Evolutionary conservation across 164 flowering plant genomes (phyloP), one percentile per base, ranked within the genome.

Genomic region (Vitis amurensis): DNA sequence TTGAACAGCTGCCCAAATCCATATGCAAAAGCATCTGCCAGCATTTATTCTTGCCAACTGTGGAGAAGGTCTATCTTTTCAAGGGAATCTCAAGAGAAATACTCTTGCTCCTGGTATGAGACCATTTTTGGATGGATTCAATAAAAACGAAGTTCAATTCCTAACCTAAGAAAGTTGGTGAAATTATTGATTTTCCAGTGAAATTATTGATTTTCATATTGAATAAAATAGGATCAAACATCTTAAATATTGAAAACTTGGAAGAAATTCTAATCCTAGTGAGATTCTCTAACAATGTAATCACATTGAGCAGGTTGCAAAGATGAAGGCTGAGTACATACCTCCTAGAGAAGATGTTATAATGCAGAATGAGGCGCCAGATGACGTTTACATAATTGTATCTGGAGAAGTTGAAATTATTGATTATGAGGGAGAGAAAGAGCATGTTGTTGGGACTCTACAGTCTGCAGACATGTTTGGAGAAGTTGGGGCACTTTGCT

Each of bases 341-440:
- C 98, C 97, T 5, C 98, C 99, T 8, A 84, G 86, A 75, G 99
- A 89, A 76, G 99, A 94, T 76, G 89, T 94, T 0, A 81, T 91
- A 57, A 72, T 91, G 84, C 95, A 92, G 61, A 92, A 90, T 49
- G 97, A 92, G 69, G 79, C 91, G 6, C 89, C 97, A 0, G 93
- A 87, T 8, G 97, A 94, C 68, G 84, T 91, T 8, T 92, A 94
- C 74, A 82, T 94, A 0, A 78, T 92, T 5, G 94, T 92, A 8
- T 91, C 99, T 0, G 98, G 98, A 7, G 93, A 89, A 76, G 90
- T 94, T 4, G 98, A 94, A 63, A 89, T 85, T 15, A 83, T 92
- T 1, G 80, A 83, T 10, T 70, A 75, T 51, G 83, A 81, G 29
- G 65, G 44, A 71, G 92, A 88, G 31, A 79, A 68, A 59, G 98